Percentiles rank a stretch among this genome's conserved stretches.
Evolutionary conservation across 2,329 filamentous ascomycete genomes (phyloP).

Genomic region (Diaporthe ilicicola): DNA sequence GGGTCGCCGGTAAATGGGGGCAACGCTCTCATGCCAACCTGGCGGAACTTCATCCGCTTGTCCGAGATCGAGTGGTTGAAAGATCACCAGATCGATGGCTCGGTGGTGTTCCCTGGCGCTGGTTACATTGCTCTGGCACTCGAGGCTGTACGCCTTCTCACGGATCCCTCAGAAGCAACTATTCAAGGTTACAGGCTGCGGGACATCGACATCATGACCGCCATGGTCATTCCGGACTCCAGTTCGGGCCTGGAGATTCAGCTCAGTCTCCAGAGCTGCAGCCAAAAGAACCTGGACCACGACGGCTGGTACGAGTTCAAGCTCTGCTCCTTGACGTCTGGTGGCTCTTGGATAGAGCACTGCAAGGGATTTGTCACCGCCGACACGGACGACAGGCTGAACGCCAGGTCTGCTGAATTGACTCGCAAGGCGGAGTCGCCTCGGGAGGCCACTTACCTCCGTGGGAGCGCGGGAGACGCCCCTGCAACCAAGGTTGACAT

Average conservation of each 20-base stretch:
- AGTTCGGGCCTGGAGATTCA: not conserved
- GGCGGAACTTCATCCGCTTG: slow-evolving; percentile 39
- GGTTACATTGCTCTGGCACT: slow-evolving; percentile 33
- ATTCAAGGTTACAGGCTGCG: slow-evolving; percentile 2
- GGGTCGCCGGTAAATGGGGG: slow-evolving; percentile 44
- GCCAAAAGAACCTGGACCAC: not conserved
- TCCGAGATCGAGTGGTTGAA: slow-evolving; percentile 12
- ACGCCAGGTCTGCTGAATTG: not conserved
- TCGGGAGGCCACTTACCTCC: not conserved
- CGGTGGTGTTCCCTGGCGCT: slow-evolving; percentile 36
- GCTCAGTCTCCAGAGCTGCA: slow-evolving; percentile 5
- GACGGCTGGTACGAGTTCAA: slow-evolving; percentile 9
- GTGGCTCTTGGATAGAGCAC: slow-evolving; percentile 25
- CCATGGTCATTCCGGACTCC: not conserved
- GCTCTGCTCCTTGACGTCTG: slow-evolving; percentile 3
- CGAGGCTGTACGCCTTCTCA: slow-evolving; percentile 48
- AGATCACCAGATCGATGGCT: slow-evolving; percentile 36
- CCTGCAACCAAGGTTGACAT: slow-evolving; percentile 28
- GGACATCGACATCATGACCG: not conserved
- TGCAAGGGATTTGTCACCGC: slow-evolving; percentile 44
- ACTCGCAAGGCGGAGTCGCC: not conserved
- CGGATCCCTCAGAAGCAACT: slow-evolving; percentile 38
- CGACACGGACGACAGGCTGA: slow-evolving; percentile 35
- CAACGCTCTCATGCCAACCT: slow-evolving; percentile 43
- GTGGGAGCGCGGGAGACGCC: not conserved